Base-by-base conservation (phyloP, 2,329 filamentous ascomycete species). In the Arthrobotrys sphaeroides region DNA sequence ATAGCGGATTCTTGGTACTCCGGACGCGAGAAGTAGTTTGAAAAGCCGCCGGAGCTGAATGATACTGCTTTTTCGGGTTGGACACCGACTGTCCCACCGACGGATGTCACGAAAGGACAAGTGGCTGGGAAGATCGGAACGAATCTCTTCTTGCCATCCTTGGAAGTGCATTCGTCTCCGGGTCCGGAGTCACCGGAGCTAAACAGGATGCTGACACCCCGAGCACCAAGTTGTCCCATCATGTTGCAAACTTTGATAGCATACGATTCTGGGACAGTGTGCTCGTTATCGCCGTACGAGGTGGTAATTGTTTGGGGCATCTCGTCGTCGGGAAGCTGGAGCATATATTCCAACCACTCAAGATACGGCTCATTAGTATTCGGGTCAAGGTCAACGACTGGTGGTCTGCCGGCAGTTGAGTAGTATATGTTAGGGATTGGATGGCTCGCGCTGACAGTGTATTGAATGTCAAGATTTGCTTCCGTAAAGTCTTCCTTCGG, bases 321-420 rank as follows among this genome's bases (percentile, higher is more conserved):
- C 5, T 83, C 80, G 0, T 82, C 79, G 62, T 86, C 81, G 18
- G 82, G 79, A 73, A 86, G 85, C 0, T 82, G 81, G 0, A 90
- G 84, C 1, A 90, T 81, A 81, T 88, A 87, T 67, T 87, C 84
- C 5, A 91, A 83, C 83, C 87, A 91, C 12, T 85, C 85, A 0
- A 91, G 83, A 81, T 91, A 91, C 0, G 89, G 89, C 82, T 92
- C 90, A 81, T 91, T 92, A 78, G 84, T 85, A 80, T 89, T 85
- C 80, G 83, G 31, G 77, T 79, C 10, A 76, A 77, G 51, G 78
- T 87, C 84, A 0, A 87, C 84, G 9, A 84, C 82, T 0, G 85
- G 86, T 38, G 87, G 86, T 31, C 80, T 81, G 16, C 88, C 88
- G 22, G 85, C 88, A 6, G 86, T 88, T 2, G 85, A 86, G 80